phyloP scores from a whole-genome alignment of 345 rosid species.

The Melastoma malabathricum region DNA sequence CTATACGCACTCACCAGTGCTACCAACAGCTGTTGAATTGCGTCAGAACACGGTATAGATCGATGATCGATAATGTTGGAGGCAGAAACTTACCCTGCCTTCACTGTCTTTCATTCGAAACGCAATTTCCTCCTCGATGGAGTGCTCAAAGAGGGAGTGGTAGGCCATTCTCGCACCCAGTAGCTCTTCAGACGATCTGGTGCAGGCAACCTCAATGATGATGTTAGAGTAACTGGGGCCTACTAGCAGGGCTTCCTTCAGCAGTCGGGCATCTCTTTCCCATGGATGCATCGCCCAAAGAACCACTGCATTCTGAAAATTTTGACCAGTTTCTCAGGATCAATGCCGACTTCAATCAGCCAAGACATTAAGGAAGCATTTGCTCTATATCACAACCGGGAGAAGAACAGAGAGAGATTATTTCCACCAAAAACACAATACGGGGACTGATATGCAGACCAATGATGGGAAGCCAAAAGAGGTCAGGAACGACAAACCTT shows the following conservation, averaged over 20 bases:
- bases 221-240: conserved; percentile 33
- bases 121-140: conserved; percentile 74
- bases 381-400: too few species aligned
- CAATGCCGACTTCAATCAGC: too few species aligned
- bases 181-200: conserved; percentile 63
- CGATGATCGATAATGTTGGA: too few species aligned
- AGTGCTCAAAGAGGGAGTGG: conserved; percentile 70
- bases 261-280: conserved; percentile 87
- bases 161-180: conserved; percentile 89
- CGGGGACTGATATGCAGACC: too few species aligned
- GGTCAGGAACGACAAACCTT: conserved; percentile 24
- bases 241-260: conserved; percentile 44
- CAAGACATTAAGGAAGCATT: too few species aligned
- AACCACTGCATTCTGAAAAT: conserved; percentile 48
- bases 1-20: conserved; percentile 86
- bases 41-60: too few species aligned
- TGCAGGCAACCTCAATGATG: conserved; percentile 68
- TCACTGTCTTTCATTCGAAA: conserved; percentile 28
- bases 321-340: too few species aligned
- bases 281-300: conserved; percentile 75
- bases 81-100: conserved; percentile 32
- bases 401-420: too few species aligned
- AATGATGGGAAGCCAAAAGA: too few species aligned
- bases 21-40: conserved; percentile 50
- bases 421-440: too few species aligned